Conservation (phyloP, 345 rosid species). For the Euphorbia pulcherrima region DNA sequence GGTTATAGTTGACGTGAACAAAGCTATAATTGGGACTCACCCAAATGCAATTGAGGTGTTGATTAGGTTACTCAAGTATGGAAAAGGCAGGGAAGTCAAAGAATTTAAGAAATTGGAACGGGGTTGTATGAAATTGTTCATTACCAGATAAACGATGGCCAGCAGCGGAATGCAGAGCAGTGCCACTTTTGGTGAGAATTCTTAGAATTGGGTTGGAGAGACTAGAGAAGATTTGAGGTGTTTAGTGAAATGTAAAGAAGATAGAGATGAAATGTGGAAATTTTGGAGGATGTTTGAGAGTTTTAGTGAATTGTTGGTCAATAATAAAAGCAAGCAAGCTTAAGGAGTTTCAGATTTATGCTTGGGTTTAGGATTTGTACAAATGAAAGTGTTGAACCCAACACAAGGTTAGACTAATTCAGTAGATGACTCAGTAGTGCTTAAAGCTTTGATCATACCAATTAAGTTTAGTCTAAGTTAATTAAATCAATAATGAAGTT, state of each 20-base stretch:
- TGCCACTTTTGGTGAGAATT: constrained; percentile 51
- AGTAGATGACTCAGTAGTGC: too few species aligned
- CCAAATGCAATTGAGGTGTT: constrained; percentile 63
- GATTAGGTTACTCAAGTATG: constrained; percentile 50
- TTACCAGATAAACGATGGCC: constrained; percentile 70
- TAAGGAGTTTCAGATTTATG: too few species aligned
- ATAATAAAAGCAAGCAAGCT: too few species aligned
- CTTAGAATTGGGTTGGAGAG: constrained; percentile 72
- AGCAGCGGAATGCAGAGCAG: constrained; percentile 67
- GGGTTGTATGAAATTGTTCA: constrained; percentile 74
- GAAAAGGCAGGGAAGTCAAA: constrained; percentile 66
- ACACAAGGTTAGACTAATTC: too few species aligned
- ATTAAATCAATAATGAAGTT: too few species aligned
- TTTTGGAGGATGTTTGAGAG: constrained; percentile 47
- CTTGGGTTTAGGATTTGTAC: too few species aligned
- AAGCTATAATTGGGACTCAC: constrained; percentile 79
- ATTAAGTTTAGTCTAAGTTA: too few species aligned
- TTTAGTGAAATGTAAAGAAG: constrained; percentile 84
- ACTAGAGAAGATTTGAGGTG: constrained; percentile 75
- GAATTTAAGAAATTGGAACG: constrained; percentile 88
- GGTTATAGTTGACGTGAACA: constrained; percentile 90
- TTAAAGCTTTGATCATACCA: too few species aligned
- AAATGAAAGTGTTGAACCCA: too few species aligned
- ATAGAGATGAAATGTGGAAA: constrained; percentile 69
- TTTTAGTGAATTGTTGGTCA: constrained; percentile 60